Evolutionary conservation across 2,329 filamentous ascomycete genomes (phyloP), one percentile per base, ranked within the genome.

Genomic region (Davidsoniella neocaledoniae): DNA sequence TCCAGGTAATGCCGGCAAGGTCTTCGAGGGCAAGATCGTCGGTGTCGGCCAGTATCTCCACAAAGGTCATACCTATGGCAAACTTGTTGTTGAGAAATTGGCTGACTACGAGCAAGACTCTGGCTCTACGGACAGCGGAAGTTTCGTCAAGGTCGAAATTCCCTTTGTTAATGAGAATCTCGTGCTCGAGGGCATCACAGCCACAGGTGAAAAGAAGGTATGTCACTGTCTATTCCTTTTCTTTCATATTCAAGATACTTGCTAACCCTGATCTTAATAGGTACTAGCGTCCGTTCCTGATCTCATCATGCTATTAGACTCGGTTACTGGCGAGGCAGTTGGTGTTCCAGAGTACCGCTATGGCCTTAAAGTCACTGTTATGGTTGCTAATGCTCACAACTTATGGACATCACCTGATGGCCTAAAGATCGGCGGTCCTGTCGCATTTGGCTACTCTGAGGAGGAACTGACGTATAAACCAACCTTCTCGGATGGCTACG

Each of bases 141-240:
- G 26, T 5, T 38, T 53, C 43, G 29, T 50, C 10, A 39, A 37
- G 26, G 58, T 74, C 47, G 68, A 64, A 49, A 71, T 76, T 36
- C 71, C 72, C 0, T 76, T 76, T 63, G 74, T 74, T 61, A 76
- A 76, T 56, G 72, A 76, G 55, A 75, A 74, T 55, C 69, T 74
- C 37, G 68, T 67, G 42, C 71, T 67, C 0, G 42, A 54, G 19
- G 55, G 56, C 14, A 54, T 54, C 2, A 54, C 42, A 3, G 54
- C 52, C 0, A 51, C 50, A n/a, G 58, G 56, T 1, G 52, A 53
- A 9, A 55, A 58, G 29, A 54, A 57, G 52, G 57, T 57, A 43
- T 26, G 56, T 42, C 33, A 9, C 5, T 23, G 5, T 38, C 16
- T 9, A 7, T 17, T 3, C 16, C 5, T 10, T 14, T 2, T 12